These are phyloP conservation scores for Plasmodium knowlesi DNA, from an alignment of 169 alveolate species.

Conservation along the genomic window DNA sequence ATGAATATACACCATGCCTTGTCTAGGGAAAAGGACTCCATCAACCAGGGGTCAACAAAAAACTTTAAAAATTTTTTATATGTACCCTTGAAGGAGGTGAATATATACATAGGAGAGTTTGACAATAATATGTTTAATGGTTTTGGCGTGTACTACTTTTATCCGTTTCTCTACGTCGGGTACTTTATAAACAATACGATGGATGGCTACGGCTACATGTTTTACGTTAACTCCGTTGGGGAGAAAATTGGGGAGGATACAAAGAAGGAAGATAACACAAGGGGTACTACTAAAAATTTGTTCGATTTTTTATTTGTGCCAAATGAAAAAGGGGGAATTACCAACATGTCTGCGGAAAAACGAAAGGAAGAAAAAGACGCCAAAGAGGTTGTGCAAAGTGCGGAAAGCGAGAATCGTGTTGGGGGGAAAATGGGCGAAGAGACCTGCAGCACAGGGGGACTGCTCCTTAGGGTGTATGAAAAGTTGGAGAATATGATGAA, in stretches of 20 bases:
- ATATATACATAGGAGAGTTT: slow-evolving; percentile 56
- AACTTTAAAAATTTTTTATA: slow-evolving; percentile 36
- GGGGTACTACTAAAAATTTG: not conserved
- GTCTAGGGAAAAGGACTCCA: not conserved
- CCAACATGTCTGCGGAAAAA: not conserved
- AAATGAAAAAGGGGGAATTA: not conserved
- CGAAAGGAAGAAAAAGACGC: slow-evolving; percentile 2
- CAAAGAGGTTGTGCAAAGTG: not conserved
- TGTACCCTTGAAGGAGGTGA: slow-evolving; percentile 51
- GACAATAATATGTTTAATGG: slow-evolving; percentile 56
- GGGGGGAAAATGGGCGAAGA: not conserved
- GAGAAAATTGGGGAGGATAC: not conserved
- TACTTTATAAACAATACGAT: slow-evolving; percentile 46
- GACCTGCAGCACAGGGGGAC: not conserved
- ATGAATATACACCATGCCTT: slow-evolving; percentile 40
- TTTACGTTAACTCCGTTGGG: not conserved
- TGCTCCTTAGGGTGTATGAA: slow-evolving; percentile 7
- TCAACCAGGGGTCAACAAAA: not conserved
- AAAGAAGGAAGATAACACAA: not conserved
- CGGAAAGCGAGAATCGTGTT: not conserved
- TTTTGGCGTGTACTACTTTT: slow-evolving; percentile 27
- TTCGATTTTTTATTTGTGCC: slow-evolving; percentile 7
- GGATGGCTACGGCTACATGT: slow-evolving; percentile 57
- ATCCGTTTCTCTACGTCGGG: slow-evolving; percentile 58
- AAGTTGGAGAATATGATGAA: slow-evolving; percentile 19